phyloP scores from a whole-genome alignment of 2,329 filamentous ascomycete species.

The Fusarium devonianum region DNA sequence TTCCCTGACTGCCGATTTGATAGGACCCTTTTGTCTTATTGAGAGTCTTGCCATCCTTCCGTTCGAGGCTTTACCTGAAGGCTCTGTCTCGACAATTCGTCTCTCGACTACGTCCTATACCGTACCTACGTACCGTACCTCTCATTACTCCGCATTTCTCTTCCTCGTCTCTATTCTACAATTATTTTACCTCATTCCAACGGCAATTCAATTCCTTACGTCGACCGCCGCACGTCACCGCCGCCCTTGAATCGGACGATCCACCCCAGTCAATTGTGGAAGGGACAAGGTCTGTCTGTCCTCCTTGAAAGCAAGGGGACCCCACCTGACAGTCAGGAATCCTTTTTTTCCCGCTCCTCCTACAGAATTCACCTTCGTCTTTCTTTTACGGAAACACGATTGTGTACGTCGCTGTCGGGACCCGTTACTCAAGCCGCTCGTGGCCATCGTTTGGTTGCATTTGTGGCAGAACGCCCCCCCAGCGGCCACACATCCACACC shows the following conservation, averaged over 20 bases:
- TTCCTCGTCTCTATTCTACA: constrained; percentile 9
- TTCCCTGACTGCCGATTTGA: constrained; percentile 20
- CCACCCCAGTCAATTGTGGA: constrained; percentile 31
- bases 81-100: constrained; percentile 7
- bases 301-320: constrained; percentile 25
- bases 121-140: constrained; percentile 26
- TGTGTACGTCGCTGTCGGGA: constrained; percentile 18
- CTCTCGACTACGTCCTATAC: constrained; percentile 6
- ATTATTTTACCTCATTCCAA: constrained; percentile 3
- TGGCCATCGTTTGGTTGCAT: constrained; percentile 27
- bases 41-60: constrained; percentile 6
- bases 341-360: neutral
- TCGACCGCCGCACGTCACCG: constrained; percentile 34
- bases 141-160: constrained; percentile 15
- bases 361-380: constrained; percentile 6
- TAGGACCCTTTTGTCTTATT: constrained; percentile 1
- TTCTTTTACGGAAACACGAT: constrained; percentile 1
- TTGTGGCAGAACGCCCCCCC: constrained; percentile 20
- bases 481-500: constrained; percentile 4
- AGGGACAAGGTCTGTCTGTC: constrained; percentile 23
- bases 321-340: constrained; percentile 26
- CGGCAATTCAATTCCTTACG: constrained; percentile 28
- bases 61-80: constrained; percentile 3
- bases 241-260: constrained; percentile 35
- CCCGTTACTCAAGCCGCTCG: constrained; percentile 13